phyloP scores from a whole-genome alignment of 371 early-diverging fungal genomes.

The Circinella umbellata region DNA sequence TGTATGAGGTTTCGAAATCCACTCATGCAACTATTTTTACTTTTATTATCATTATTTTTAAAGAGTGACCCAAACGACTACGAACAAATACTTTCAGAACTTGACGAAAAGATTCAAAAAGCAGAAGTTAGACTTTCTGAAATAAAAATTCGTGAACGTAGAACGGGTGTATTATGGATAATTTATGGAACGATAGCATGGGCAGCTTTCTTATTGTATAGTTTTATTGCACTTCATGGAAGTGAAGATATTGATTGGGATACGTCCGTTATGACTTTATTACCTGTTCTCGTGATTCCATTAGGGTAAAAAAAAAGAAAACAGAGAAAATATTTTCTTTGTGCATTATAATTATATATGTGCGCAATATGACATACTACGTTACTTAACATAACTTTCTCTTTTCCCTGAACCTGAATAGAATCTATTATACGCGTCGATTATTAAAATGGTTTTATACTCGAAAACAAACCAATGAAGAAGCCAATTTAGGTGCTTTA shows the following conservation, averaged over 20 bases:
- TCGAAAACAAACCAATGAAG: constrained; percentile 66
- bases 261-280: not conserved
- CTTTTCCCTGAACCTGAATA: constrained; percentile 14
- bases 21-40: not conserved
- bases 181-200: constrained; percentile 73
- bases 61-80: constrained; percentile 63
- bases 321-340: not conserved
- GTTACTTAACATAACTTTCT: no score
- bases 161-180: constrained; percentile 71
- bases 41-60: not conserved
- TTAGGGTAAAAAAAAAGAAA: constrained; percentile 45
- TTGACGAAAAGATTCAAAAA: constrained; percentile 77
- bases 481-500: constrained; percentile 51
- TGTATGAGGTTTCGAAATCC: no score
- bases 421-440: constrained; percentile 59
- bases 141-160: constrained; percentile 67
- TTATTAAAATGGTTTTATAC: constrained; percentile 60
- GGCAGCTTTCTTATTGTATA: constrained; percentile 60
- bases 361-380: no score
- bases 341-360: no score
- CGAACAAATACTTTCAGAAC: constrained; percentile 79
- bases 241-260: constrained; percentile 14
- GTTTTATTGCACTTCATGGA: constrained; percentile 29
- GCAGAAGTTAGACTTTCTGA: constrained; percentile 70
- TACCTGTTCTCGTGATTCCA: constrained; percentile 57